Evolutionary conservation across 495 filamentous ascomycete genomes (phyloP).

Genomic region (Evansstolkia leycettana): DNA sequence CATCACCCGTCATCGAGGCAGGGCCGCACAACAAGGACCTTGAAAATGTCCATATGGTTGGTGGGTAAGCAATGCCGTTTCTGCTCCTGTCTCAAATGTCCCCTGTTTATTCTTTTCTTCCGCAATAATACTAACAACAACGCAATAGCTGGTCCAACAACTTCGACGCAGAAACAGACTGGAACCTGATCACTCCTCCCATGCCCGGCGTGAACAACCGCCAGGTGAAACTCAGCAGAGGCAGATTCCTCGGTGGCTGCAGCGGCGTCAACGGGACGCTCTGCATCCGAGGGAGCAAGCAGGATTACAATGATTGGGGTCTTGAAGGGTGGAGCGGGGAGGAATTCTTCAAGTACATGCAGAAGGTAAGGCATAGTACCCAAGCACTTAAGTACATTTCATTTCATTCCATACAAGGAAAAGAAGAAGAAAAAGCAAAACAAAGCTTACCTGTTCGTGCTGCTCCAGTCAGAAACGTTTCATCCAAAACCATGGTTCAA

Average conservation of each 20-base stretch:
- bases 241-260: conserved; percentile 46
- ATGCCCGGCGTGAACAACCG: conserved; percentile 40
- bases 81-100: background rate
- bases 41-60: conserved; percentile 37
- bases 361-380: conserved; percentile 22
- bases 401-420: too few relatives aligned
- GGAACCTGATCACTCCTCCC: conserved; percentile 44
- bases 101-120: too few relatives aligned
- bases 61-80: conserved; percentile 16
- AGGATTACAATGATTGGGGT: conserved; percentile 52
- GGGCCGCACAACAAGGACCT: conserved; percentile 30
- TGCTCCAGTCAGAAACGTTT: conserved; percentile 36
- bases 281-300: conserved; percentile 46
- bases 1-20: conserved; percentile 44
- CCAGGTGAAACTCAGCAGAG: conserved; percentile 45
- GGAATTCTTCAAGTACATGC: conserved; percentile 40
- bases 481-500: conserved; percentile 33
- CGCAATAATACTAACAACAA: conserved; percentile 1
- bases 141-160: conserved; percentile 27
- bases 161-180: conserved; percentile 41
- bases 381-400: too few relatives aligned
- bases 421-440: too few relatives aligned
- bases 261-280: conserved; percentile 50
- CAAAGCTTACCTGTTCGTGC: too few relatives aligned
- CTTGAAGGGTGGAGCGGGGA: conserved; percentile 41